Evolutionary conservation across 108 stramenopile genomes (phyloP), one percentile per base, ranked within the genome.

Genomic region (Skeletonema grethae): DNA sequence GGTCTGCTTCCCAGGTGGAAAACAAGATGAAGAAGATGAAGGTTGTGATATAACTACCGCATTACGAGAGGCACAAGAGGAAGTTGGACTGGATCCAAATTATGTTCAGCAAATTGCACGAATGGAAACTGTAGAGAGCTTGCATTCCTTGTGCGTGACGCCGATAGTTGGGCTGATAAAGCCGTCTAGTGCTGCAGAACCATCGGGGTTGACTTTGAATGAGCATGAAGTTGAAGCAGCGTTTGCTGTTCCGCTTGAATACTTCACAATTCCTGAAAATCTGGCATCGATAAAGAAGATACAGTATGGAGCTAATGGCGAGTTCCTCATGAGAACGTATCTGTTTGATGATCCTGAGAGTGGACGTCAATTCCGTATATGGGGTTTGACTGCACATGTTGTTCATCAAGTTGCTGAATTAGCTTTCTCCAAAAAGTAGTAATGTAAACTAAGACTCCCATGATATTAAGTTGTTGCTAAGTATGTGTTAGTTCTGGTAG

Each of bases 1-100:
- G 70, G 87, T 89, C 2, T 89, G 87, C 56, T 89, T 88, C 62
- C 91, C 91, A 0, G 91, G 91, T 0, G 91, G 87, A 5, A 80
- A 73, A 46, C 87, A 88, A 76, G 91, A 92, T 65, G 25, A 30
- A 5, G 82, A 72, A 29, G 90, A 91, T 65, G 6, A 65, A 0
- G 75, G 70, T 0, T 86, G 89, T 69, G 88, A 87, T 39, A 61
- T 86, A 16, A 36, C 55, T 13, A 92, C 91, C 0, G 91, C 88
- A 0, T 43, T 89, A 28, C 75, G 91, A 12, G 91, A 92, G 74
- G 72, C 88, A 4, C 25, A 48, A 12, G 91, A 92, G 66, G 91
- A 92, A 80, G 83, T 89, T 34, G 91, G 91, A 12, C 59, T 92
- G n/a, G 41, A 81, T 34, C 69, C 57, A 20, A 10, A 53, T 0